These are phyloP conservation scores for Crataegus laevigata DNA, from an alignment of 306 rosid genomes.

Conservation along the genomic window DNA sequence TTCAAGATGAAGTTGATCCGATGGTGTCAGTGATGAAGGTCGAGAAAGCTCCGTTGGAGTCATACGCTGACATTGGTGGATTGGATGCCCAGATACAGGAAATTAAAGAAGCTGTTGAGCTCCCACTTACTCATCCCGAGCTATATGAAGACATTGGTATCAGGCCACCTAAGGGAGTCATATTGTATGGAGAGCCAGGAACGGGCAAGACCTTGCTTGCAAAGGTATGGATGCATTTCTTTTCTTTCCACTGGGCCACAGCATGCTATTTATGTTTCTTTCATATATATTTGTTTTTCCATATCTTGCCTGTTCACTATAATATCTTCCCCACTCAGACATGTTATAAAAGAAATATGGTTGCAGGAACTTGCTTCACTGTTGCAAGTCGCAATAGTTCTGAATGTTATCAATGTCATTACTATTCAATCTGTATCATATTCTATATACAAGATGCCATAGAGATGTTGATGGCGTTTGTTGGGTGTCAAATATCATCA, in stretches of 20 bases:
- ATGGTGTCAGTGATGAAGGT: slow-evolving; percentile 91
- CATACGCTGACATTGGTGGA: slow-evolving; percentile 98
- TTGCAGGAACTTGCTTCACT: not conserved
- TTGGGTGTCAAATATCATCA: not conserved
- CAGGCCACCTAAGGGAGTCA: slow-evolving; percentile 95
- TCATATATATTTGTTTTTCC: not conserved
- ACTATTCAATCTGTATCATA: not conserved
- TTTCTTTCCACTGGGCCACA: not conserved
- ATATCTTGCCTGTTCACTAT: too few relatives aligned
- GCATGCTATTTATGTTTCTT: not conserved
- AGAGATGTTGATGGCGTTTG: not conserved
- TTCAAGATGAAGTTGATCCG: slow-evolving; percentile 98
- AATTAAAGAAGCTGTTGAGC: slow-evolving; percentile 98
- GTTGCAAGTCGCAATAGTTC: not conserved
- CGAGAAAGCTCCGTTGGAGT: slow-evolving; percentile 96
- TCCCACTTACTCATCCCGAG: slow-evolving; percentile 95
- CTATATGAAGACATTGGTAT: slow-evolving; percentile 96
- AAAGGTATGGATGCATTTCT: slow-evolving; percentile 40
- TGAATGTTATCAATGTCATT: not conserved
- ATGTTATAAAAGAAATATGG: not conserved
- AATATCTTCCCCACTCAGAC: not conserved
- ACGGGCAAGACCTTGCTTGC: slow-evolving; percentile 99
- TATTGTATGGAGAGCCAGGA: slow-evolving; percentile 92
- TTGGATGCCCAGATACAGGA: slow-evolving; percentile 97
- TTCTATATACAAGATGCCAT: not conserved